Percentiles rank a stretch among this genome's conserved stretches.
phyloP scores from a whole-genome alignment of 1,284 basidiomycete genomes.

The Exobasidium cylindrosporum region DNA sequence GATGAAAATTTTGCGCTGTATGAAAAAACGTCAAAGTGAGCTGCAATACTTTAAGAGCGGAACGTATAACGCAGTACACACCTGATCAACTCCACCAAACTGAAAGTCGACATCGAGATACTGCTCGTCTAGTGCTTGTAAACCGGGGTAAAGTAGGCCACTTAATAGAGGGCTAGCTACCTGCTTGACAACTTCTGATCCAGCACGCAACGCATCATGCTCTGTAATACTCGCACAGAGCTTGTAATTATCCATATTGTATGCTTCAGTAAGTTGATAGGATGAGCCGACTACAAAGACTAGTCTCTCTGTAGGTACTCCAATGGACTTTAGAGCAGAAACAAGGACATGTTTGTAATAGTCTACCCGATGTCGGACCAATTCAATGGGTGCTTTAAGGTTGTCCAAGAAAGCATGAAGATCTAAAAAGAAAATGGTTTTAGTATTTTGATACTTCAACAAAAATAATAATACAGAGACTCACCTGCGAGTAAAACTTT shows the following conservation, averaged over 20 bases:
- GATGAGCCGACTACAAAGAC: constrained; percentile 80
- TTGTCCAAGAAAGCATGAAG: constrained; percentile 98
- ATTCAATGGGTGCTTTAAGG: constrained; percentile 91
- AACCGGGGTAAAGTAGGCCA: constrained; percentile 88
- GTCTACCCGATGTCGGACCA: constrained; percentile 80
- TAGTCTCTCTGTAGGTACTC: constrained; percentile 74
- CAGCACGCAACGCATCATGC: constrained; percentile 96
- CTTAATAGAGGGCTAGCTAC: constrained; percentile 86
- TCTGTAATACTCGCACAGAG: constrained; percentile 85
- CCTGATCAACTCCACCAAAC: constrained; percentile 96
- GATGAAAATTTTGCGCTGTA: constrained; percentile 94
- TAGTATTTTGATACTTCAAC: constrained; percentile 39
- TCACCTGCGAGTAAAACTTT: constrained; percentile 74
- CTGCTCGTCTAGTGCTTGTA: constrained; percentile 96
- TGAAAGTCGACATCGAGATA: constrained; percentile 96
- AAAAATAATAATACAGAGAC: no score
- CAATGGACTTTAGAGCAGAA: constrained; percentile 80
- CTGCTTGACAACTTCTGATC: constrained; percentile 99
- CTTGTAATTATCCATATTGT: constrained; percentile 92
- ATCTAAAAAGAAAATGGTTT: constrained; percentile 60
- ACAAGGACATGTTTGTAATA: constrained; percentile 84
- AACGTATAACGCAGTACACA: constrained; percentile 53
- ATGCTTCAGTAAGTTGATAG: constrained; percentile 87
- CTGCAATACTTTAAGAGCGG: no score
- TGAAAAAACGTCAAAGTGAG: no score